phyloP scores from a whole-genome alignment of 2,329 filamentous ascomycete species.

The Monilinia fructigena region DNA sequence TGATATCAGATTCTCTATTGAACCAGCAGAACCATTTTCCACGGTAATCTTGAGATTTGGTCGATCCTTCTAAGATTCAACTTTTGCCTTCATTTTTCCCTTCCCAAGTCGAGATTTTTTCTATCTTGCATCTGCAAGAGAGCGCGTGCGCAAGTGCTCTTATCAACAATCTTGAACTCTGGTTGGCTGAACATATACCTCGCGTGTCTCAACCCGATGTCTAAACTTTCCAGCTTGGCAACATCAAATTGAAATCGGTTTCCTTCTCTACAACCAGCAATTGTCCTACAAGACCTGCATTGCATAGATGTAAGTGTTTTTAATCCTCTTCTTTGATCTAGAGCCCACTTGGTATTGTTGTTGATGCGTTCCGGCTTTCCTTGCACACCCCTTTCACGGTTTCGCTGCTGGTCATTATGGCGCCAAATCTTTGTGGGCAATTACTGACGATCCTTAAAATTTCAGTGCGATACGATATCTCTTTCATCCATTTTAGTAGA shows the following conservation, averaged over 20 bases:
- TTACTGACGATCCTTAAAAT: conserved; percentile 31
- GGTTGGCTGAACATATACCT: conserved; percentile 15
- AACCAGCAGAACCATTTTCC: too few relatives aligned
- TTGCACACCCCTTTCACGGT: conserved; percentile 13
- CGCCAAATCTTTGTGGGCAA: conserved; percentile 27
- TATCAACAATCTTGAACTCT: conserved; percentile 15
- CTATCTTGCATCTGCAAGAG: conserved; percentile 14
- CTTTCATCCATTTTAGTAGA: neutral
- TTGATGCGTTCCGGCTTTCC: conserved; percentile 18
- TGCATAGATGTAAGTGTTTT: conserved; percentile 31
- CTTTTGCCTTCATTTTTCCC: neutral
- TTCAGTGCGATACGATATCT: conserved; percentile 25
- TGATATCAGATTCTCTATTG: too few relatives aligned
- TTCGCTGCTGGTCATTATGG: conserved; percentile 24
- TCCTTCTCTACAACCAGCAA: conserved; percentile 25
- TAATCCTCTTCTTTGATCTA: conserved; percentile 14
- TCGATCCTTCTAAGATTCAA: neutral
- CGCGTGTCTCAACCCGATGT: conserved; percentile 20
- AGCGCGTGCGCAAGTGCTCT: conserved; percentile 19
- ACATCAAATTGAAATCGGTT: conserved; percentile 28
- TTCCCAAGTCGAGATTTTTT: conserved; percentile 1
- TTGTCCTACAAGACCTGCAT: conserved; percentile 27
- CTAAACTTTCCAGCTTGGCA: conserved; percentile 38
- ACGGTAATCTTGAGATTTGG: neutral
- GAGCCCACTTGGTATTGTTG: neutral